Conservation (phyloP, 2,329 filamentous ascomycete genomes). For the Acephala macrosclerotiorum region DNA sequence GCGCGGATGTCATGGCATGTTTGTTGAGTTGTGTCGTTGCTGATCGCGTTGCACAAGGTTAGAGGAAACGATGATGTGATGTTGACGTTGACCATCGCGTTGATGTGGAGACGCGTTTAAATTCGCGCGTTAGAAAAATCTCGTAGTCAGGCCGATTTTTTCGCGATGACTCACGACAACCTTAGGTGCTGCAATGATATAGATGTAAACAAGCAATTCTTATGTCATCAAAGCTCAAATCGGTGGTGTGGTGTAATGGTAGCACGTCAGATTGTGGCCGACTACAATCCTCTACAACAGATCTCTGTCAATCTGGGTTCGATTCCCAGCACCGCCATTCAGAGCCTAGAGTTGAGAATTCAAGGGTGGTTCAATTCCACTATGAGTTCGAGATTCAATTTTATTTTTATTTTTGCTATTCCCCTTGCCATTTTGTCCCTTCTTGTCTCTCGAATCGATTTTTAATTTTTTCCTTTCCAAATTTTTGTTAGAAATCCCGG, state of each 20-base stretch:
- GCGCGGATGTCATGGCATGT: constrained; percentile 58
- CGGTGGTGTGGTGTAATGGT: constrained; percentile 10
- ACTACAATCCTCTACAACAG: neutral
- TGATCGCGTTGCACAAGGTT: neutral
- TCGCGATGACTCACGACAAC: neutral
- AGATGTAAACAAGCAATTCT: neutral
- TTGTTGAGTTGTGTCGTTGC: constrained; percentile 23
- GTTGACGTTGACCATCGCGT: constrained; percentile 15
- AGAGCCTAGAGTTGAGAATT: neutral
- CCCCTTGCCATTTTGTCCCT: neutral
- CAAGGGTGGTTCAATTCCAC: constrained; percentile 5
- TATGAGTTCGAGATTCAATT: neutral
- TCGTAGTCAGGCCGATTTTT: neutral
- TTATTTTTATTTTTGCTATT: neutral
- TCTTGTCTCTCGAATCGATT: neutral
- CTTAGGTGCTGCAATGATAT: neutral
- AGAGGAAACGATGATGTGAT: constrained; percentile 11
- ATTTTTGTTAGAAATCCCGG: too few relatives aligned
- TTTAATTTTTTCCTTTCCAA: too few relatives aligned
- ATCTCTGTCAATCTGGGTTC: constrained; percentile 13
- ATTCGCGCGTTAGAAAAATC: neutral
- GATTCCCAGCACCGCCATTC: constrained; percentile 8
- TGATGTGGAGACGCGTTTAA: constrained; percentile 26
- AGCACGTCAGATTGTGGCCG: constrained; percentile 12
- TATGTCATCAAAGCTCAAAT: neutral